Evolutionary conservation across 768 basidiomycete species (phyloP).

Genomic region (Gyrodon lividus): DNA sequence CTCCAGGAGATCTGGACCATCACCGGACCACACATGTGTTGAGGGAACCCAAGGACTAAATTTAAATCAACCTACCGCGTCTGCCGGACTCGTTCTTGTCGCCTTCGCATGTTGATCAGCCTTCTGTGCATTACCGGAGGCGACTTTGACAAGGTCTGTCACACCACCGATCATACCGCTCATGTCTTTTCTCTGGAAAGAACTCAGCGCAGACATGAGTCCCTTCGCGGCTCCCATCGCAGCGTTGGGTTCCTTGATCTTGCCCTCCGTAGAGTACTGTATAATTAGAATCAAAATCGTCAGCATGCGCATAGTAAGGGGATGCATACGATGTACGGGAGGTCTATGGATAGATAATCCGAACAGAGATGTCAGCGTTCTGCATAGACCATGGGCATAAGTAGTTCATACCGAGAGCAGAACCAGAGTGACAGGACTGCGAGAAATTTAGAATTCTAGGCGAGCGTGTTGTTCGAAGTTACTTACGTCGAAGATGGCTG

Average conservation of each 20-base stretch:
- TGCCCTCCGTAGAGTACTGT: constrained; percentile 93
- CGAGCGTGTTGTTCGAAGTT: neutral
- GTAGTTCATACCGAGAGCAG: constrained; percentile 62
- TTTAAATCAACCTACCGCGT: constrained; percentile 60
- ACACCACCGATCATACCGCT: constrained; percentile 75
- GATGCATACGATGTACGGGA: constrained; percentile 60
- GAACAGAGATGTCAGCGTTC: neutral
- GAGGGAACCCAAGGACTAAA: neutral
- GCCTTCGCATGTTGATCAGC: constrained; percentile 59
- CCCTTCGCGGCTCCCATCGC: constrained; percentile 86
- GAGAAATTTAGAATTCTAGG: neutral
- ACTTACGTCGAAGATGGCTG: constrained; percentile 75
- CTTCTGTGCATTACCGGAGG: constrained; percentile 63
- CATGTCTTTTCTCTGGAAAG: constrained; percentile 79
- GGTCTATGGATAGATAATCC: constrained; percentile 40
- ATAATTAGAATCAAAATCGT: neutral
- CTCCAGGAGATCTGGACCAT: constrained; percentile 72
- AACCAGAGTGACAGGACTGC: constrained; percentile 88
- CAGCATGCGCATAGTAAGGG: neutral
- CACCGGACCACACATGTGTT: neutral
- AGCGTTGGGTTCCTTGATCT: constrained; percentile 91
- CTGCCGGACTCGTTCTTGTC: constrained; percentile 78
- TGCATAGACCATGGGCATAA: neutral
- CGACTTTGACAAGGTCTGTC: constrained; percentile 70
- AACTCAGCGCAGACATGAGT: constrained; percentile 70